Evolutionary conservation across 495 filamentous ascomycete genomes (phyloP).

Genomic region (Podospora pseudopauciseta): DNA sequence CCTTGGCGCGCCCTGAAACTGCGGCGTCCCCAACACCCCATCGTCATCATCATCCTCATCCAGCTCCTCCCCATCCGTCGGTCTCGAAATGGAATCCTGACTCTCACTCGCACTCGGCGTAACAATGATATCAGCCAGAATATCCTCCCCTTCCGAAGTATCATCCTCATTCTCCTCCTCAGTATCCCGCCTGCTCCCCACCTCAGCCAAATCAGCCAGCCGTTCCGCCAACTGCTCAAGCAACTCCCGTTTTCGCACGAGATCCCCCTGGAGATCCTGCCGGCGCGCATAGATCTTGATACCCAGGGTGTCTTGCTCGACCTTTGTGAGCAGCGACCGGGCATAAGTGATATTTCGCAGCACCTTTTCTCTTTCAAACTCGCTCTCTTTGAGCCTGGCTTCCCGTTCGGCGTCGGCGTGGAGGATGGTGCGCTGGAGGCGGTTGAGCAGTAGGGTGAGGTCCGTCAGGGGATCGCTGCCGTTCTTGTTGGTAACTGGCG

Average conservation of each 20-base stretch:
- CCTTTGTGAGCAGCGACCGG: conserved; percentile 64
- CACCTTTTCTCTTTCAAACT: conserved; percentile 67
- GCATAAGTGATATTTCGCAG: conserved; percentile 77
- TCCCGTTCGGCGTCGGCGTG: conserved; percentile 59
- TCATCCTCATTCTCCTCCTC: conserved; percentile 26
- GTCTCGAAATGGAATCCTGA: conserved; percentile 33
- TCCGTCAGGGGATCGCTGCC: conserved; percentile 43
- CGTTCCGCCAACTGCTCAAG: conserved; percentile 59
- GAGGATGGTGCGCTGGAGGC: conserved; percentile 70
- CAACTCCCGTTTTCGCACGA: conserved; percentile 59
- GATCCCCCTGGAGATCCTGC: conserved; percentile 62
- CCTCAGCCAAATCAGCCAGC: conserved; percentile 58
- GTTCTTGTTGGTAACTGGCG: conserved; percentile 13
- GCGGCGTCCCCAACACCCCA: neutral
- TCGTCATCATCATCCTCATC: conserved; percentile 17
- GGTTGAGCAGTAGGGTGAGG: conserved; percentile 67
- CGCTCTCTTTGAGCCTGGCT: conserved; percentile 54
- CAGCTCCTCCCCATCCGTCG: conserved; percentile 22
- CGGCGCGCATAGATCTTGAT: conserved; percentile 63
- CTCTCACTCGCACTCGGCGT: conserved; percentile 51
- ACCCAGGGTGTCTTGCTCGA: conserved; percentile 68
- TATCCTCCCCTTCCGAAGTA: conserved; percentile 49
- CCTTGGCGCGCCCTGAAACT: neutral
- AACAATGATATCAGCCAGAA: conserved; percentile 45
- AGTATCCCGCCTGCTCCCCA: conserved; percentile 32